Conservation (phyloP, 1,284 basidiomycete species). For the Pseudozyma sp. region DNA sequence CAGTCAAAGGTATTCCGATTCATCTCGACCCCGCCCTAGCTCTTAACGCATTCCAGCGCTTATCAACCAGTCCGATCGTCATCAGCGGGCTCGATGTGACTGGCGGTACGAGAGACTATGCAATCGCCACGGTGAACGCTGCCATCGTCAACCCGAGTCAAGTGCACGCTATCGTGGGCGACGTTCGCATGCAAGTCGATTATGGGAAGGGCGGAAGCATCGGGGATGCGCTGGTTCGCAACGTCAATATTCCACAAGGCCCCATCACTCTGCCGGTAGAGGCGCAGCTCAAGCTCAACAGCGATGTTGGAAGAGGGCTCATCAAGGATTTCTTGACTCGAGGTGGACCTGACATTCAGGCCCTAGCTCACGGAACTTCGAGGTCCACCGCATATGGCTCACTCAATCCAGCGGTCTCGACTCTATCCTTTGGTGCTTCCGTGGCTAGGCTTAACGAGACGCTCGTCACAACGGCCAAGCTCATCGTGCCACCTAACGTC, state of each 20-base stretch:
- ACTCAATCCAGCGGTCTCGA: constrained; percentile 75
- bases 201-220: constrained; percentile 75
- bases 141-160: constrained; percentile 72
- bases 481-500: constrained; percentile 64
- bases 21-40: constrained; percentile 75
- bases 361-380: constrained; percentile 74
- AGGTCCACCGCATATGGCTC: constrained; percentile 77
- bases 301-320: constrained; percentile 73
- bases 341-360: constrained; percentile 71
- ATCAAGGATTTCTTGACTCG: constrained; percentile 80
- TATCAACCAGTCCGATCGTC: constrained; percentile 74
- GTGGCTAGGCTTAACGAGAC: constrained; percentile 78
- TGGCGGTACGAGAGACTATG: constrained; percentile 76
- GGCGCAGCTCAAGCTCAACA: constrained; percentile 74
- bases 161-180: constrained; percentile 77
- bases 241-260: constrained; percentile 29
- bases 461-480: constrained; percentile 72
- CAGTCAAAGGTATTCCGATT: constrained; percentile 74
- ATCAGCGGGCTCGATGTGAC: constrained; percentile 77
- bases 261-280: constrained; percentile 75
- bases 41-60: constrained; percentile 75
- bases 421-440: constrained; percentile 76
- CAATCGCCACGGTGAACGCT: constrained; percentile 76
- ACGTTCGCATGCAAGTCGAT: constrained; percentile 75
- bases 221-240: constrained; percentile 56